Base-by-base conservation (phyloP, 345 rosid genomes). In the rapeseed (Brassica napus) region DNA sequence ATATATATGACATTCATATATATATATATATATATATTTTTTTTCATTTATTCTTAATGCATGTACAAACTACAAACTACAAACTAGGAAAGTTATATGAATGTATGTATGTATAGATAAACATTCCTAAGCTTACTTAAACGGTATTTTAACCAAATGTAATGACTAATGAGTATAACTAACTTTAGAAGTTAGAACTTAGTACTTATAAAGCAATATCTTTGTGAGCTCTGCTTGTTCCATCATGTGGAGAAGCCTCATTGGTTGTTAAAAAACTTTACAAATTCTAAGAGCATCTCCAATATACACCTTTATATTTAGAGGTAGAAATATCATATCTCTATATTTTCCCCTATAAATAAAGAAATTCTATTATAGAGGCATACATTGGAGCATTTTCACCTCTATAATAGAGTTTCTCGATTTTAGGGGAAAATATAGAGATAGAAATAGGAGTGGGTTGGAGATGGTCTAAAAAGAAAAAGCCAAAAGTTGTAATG, bases 401-500 rank as follows among this genome's bases (percentile, higher is more conserved):
- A 23, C 1, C 24, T 23, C 24, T 23, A 23, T 23, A 23, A 23
- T 23, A 23, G 24, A 23, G 24, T 23, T 23, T 23, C 2, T 23
- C 24, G 24, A 23, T 23, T 23, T 23, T 1, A 23, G 24, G 24
- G 24, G 24, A 23, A 23, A 23, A 23, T 23, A 23, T 23, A 23
- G 24, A 23, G 24, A 23, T 23, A 23, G 1, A 23, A 23, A 23
- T 23, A 23, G 2, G 24, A 0, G 24, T 23, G 24, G 24, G 2
- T 23, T 23, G 24, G 2, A 23, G 24, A 23, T 23, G 24, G 1
- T 52, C n/a, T 23, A 5, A 54, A 35, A 74, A 69, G 49, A 63
- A 37, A 69, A 79, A 74, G 69, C 74, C 69, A 79, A 73, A 79
- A 68, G 74, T 34, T 11, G 6, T 47, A 11, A 47, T 59, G 35